Percentiles rank a stretch among this genome's conserved stretches.
These are phyloP conservation scores for Serendipita sp. DNA, from an alignment of 768 basidiomycete genomes.

Conservation along the genomic window DNA sequence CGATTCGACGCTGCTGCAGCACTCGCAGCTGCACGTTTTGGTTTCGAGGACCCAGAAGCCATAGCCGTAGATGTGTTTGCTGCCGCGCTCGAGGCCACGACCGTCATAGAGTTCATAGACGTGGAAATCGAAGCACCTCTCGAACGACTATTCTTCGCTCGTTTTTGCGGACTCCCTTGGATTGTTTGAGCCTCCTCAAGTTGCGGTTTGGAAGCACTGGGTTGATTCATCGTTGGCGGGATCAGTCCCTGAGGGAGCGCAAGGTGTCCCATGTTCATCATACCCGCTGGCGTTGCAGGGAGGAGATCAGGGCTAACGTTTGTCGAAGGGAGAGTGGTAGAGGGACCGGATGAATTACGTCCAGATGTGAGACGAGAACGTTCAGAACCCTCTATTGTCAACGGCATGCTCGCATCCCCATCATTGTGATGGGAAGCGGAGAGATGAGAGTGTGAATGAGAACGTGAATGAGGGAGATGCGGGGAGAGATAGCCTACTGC, in stretches of 20 bases:
- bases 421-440: not conserved
- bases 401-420: conserved; percentile 4
- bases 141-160: not conserved
- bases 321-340: conserved; percentile 9
- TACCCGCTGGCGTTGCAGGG: conserved; percentile 80
- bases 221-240: conserved; percentile 17
- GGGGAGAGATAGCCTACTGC: not conserved
- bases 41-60: conserved; percentile 19
- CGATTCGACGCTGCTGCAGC: conserved; percentile 12
- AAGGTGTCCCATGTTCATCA: conserved; percentile 72
- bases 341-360: not conserved
- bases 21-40: conserved; percentile 15
- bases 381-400: not conserved
- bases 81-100: not conserved
- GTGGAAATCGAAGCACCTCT: not conserved
- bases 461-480: not conserved
- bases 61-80: conserved; percentile 6
- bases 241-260: conserved; percentile 33
- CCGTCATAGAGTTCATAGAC: not conserved
- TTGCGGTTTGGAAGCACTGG: not conserved
- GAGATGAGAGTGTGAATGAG: not conserved
- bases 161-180: not conserved
- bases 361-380: not conserved
- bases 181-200: not conserved
- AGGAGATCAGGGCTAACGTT: conserved; percentile 26